Evolutionary conservation across 768 basidiomycete genomes (phyloP).

Genomic region (Cyathus striatus): DNA sequence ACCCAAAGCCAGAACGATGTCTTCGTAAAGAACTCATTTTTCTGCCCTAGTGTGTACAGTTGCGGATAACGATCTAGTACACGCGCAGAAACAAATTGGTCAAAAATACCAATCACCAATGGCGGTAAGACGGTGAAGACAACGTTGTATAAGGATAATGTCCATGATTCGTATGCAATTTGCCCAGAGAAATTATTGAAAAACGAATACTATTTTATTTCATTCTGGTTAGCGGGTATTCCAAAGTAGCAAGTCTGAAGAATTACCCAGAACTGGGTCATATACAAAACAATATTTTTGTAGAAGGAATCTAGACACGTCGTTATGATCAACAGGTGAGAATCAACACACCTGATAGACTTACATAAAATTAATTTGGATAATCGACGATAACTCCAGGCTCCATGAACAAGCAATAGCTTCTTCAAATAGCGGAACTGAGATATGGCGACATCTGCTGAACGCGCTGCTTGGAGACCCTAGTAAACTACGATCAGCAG

Average conservation of each 20-base stretch:
- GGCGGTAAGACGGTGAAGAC: slow-evolving; percentile 95
- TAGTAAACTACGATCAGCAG: slow-evolving; percentile 18
- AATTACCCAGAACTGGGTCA: slow-evolving; percentile 96
- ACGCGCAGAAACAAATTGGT: slow-evolving; percentile 96
- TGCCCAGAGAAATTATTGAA: slow-evolving; percentile 99
- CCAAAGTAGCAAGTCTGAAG: background rate
- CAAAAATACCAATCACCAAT: slow-evolving; percentile 95
- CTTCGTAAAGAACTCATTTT: slow-evolving; percentile 89
- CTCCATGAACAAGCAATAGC: slow-evolving; percentile 91
- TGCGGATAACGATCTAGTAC: slow-evolving; percentile 97
- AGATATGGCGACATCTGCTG: slow-evolving; percentile 95
- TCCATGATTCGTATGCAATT: slow-evolving; percentile 98
- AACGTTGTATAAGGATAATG: slow-evolving; percentile 94
- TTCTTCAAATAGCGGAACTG: slow-evolving; percentile 97
- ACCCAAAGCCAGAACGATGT: slow-evolving; percentile 93
- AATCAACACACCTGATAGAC: no score
- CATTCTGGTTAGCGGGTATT: background rate
- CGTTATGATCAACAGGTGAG: no score
- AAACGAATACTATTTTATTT: slow-evolving; percentile 86
- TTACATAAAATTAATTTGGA: slow-evolving; percentile 94
- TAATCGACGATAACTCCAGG: slow-evolving; percentile 96
- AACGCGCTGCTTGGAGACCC: slow-evolving; percentile 97
- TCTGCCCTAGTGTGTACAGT: slow-evolving; percentile 89
- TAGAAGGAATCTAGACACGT: slow-evolving; percentile 97
- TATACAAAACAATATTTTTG: slow-evolving; percentile 97